These are phyloP conservation scores for Penicillium dipodomyicola DNA, from an alignment of 495 filamentous ascomycete genomes.

Conservation along the genomic window DNA sequence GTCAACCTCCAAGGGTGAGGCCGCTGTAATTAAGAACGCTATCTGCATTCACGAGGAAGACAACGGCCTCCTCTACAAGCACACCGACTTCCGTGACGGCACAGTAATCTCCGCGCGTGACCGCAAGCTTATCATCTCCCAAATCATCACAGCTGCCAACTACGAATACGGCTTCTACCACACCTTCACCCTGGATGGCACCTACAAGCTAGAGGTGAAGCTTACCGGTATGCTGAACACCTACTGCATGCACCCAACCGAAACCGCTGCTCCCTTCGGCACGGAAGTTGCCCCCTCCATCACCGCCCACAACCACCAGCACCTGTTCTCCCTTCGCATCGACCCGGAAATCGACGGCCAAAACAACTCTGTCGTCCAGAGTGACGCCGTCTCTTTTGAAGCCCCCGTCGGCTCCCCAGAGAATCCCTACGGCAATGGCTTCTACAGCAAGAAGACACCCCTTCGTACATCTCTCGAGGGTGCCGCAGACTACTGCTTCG, in stretches of 20 bases:
- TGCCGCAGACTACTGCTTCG: slow-evolving; percentile 45
- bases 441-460: slow-evolving; percentile 46
- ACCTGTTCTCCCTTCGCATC: slow-evolving; percentile 53
- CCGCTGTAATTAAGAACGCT: slow-evolving; percentile 64
- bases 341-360: slow-evolving; percentile 55
- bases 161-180: slow-evolving; percentile 62
- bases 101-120: slow-evolving; percentile 64
- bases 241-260: slow-evolving; percentile 44
- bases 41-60: slow-evolving; percentile 79
- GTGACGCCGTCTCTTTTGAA: slow-evolving; percentile 43
- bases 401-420: slow-evolving; percentile 36
- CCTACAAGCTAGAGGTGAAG: slow-evolving; percentile 48
- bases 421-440: slow-evolving; percentile 50
- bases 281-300: slow-evolving; percentile 47
- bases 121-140: slow-evolving; percentile 68
- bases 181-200: slow-evolving; percentile 52
- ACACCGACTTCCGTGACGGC: slow-evolving; percentile 75
- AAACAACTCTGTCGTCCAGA: slow-evolving; percentile 49
- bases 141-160: slow-evolving; percentile 62
- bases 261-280: slow-evolving; percentile 48
- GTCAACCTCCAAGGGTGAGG: slow-evolving; percentile 54
- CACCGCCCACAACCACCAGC: slow-evolving; percentile 53
- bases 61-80: slow-evolving; percentile 74
- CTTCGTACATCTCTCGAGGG: slow-evolving; percentile 42
- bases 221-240: slow-evolving; percentile 71